Base-by-base conservation (phyloP, 352 stramenopile species). In the Phytopythium vexans region DNA sequence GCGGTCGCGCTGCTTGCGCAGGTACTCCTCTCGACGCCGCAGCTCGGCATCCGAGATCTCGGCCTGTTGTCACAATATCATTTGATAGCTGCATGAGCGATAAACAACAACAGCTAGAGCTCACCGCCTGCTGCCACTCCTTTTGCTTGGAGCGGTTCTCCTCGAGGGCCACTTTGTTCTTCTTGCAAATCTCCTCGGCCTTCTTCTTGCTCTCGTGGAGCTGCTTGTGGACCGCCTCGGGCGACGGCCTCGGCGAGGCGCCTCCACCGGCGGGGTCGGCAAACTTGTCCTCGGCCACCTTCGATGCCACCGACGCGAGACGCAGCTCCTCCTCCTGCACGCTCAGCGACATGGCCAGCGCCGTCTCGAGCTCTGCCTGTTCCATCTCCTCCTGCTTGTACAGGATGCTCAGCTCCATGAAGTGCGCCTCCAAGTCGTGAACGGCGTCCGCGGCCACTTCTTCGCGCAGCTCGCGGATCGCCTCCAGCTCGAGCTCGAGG, bases 361-460 rank as follows among this genome's bases (percentile, higher is more conserved):
- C 81, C 2, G 70, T 72, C 47, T 94, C 81, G 8, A 94, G 62
- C 53, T 94, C 79, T 14, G 83, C 81, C 53, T 92, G 77, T 52
- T 94, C 83, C 72, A 91, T 89, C 62, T 92, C 83, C 53, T 95
- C 83, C 49, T 91, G 74, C 60, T 92, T 92, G 70, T 91, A 89
- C 38, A 94, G 58, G 34, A 92, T 62, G 42, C 84, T 88, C n/a
- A 94, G 78, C 58, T 94, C 81, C 75, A 89, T 88, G 51, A 91
- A 73, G 53, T 90, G 80, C 16, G 77, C 75, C 49, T 93, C 77
- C 42, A 80, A 60, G 53, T 70, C 55, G 0, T 35, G 34, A 16
- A 68, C 68, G 8, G 55, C 63, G 40, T 71, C 58, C 27, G 74
- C 64, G 0, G 66, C 48, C 14, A 67, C 67, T 40, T 87, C 70